Base-by-base conservation (phyloP, 177 flowering plant species). In the Vitis hybrid region DNA sequence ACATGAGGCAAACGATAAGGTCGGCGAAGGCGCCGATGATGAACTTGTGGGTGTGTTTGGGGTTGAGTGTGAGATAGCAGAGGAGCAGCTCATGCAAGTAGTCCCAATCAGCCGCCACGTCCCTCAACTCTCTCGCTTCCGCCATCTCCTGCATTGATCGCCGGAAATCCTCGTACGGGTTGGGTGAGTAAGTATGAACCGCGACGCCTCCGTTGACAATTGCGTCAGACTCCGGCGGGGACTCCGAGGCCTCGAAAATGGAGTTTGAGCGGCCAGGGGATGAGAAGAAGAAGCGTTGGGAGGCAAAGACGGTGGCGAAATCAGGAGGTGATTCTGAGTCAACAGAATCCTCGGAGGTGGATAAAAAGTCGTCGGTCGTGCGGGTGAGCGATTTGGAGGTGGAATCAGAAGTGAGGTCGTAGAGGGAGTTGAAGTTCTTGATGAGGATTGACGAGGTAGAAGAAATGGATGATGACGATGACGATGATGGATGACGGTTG, bases 61-160 rank as follows among this genome's bases (percentile, higher is more conserved):
- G 89, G 66, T 93, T 93, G 1, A 93, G 72, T 1, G 80, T 32
- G 1, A 93, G 85, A 66, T 87, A 91, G 62, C 93, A 87, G 24
- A 84, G 52, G 52, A 91, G 82, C 51, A 93, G 75, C 78, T 89
- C 90, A 59, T 90, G 93, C 77, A 91, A 75, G 55, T 79, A 81
- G 32, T 86, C 95, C 88, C 88, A 86, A 61, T 84, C 78, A 1
- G 63, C 74, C 55, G 54, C 72, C 1, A 65, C 80, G 50, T 80
- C 85, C 7, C 6, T 63, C 35, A 80, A 18, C 6, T 76, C 77
- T 49, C 83, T 71, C 0, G 91, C 85, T 58, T 82, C 89, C 1
- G 88, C 78, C 94, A 86, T 88, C 71, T 84, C 97, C 60, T 84
- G 84, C 97, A 91, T 91, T 61, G 97, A 91, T 52, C 69, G 50